Evolutionary conservation across 345 rosid genomes (phyloP).

Genomic region (Salix brachista): DNA sequence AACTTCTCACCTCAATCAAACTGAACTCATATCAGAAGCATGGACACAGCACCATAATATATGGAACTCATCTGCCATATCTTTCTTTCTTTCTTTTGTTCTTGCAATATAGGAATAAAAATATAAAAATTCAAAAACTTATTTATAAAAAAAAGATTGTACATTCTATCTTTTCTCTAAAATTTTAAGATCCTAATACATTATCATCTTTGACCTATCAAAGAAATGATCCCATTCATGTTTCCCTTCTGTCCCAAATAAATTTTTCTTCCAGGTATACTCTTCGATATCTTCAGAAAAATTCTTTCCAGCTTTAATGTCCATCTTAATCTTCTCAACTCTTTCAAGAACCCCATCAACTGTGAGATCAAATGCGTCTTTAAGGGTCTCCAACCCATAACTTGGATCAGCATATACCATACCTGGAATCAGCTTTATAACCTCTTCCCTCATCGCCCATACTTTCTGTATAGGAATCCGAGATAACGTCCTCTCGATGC

Average conservation of each 20-base stretch:
- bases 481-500: constrained; percentile 47
- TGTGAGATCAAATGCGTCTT: constrained; percentile 73
- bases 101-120: too few relatives aligned
- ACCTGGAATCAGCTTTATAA: constrained; percentile 57
- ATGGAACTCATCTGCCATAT: too few relatives aligned
- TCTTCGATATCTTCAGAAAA: constrained; percentile 41
- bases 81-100: too few relatives aligned
- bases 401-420: constrained; percentile 59
- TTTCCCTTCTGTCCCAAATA: constrained; percentile 39
- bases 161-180: not conserved
- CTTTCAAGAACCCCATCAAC: constrained; percentile 65
- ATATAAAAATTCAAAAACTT: too few relatives aligned
- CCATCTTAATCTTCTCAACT: constrained; percentile 35
- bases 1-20: constrained; percentile 55
- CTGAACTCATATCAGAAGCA: too few relatives aligned
- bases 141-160: constrained; percentile 15
- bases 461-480: constrained; percentile 35
- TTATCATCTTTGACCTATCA: constrained; percentile 17
- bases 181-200: too few relatives aligned
- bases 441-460: constrained; percentile 50
- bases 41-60: too few relatives aligned
- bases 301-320: constrained; percentile 32
- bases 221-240: constrained; percentile 70
- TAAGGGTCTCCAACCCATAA: constrained; percentile 38
- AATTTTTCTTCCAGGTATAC: constrained; percentile 53